Evolutionary conservation across 2,329 filamentous ascomycete species (phyloP), one percentile per base, ranked within the genome.

Genomic region (Clarireedia sp.): DNA sequence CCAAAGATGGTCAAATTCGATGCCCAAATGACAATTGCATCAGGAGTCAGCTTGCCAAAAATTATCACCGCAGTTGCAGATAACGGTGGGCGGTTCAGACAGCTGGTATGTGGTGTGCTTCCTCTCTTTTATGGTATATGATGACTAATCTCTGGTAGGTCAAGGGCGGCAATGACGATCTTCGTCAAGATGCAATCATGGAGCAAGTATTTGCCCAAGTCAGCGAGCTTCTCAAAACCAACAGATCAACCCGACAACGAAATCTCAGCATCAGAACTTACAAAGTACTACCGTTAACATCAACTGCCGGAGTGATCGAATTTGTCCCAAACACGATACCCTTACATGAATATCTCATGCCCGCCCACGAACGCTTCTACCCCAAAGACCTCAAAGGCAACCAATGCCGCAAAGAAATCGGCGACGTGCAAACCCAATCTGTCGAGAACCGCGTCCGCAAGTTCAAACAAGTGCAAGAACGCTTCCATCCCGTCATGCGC

Each of bases 151-250:
- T 17, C 38, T 9, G 9, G 29, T 60, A 83, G 77, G 85, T 96
- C 68, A 99, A 99, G 76, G 90, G 90, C 59, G 91, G 94, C 17
- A 92, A 92, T 67, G 94, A 99, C 69, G 92, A 99, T 68, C 79
- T 99, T 12, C 87, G 95, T 8, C 94, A 99, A 73, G 94, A 99
- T 67, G 90, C 92, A 45, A 99, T 85, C 75, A 99, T 99, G 95
- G 95, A 99, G 71, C 94, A 99, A 72, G 94, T 99, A 1, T 99
- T 99, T 69, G 89, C 91, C 57, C 90, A 95, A 71, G 94, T 96
- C 21, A 97, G 90, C 56, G 88, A 89, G 51, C 81, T 99, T 21
- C 76, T 99, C 24, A 88, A 89, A 68, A 85, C 89, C 48, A 90
- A 97, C 69, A 85, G 89, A 54, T 81, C 85, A 12, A 96, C 94